Percentiles rank a stretch among this genome's conserved stretches.
Conservation (phyloP, 169 alveolate genomes). For the Theileria parva region DNA sequence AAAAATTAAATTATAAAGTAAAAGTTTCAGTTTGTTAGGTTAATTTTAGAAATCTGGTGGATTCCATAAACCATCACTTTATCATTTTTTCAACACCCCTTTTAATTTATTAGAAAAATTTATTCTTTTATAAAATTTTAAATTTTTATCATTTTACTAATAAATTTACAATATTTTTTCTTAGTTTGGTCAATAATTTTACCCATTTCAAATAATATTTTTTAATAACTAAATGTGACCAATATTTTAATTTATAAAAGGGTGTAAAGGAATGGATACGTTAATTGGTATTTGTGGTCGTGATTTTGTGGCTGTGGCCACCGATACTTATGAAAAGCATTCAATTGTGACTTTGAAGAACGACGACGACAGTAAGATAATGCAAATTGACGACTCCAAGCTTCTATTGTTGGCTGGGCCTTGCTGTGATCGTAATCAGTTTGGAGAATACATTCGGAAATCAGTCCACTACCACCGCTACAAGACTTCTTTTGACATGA, state of each 20-base stretch:
- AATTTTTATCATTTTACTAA: neutral
- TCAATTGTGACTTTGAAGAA: constrained; percentile 74
- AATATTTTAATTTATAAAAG: neutral
- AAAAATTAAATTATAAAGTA: too few relatives aligned
- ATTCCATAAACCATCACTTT: too few relatives aligned
- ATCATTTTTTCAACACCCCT: neutral
- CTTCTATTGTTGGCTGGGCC: constrained; percentile 83
- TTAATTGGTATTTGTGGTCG: constrained; percentile 82
- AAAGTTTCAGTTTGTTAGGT: too few relatives aligned
- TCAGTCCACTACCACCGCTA: constrained; percentile 78
- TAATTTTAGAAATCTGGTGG: too few relatives aligned
- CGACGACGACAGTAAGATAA: constrained; percentile 74
- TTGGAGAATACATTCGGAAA: constrained; percentile 79
- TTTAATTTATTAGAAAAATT: neutral
- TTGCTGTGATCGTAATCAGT: constrained; percentile 82
- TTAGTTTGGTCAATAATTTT: neutral
- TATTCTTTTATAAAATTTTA: neutral
- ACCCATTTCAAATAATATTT: neutral
- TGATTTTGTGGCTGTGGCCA: constrained; percentile 79
- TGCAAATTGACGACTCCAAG: constrained; percentile 75
- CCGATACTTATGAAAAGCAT: constrained; percentile 77
- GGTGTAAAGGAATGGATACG: constrained; percentile 75
- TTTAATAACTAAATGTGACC: neutral
- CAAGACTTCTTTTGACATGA: constrained; percentile 76
- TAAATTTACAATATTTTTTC: neutral